phyloP scores from a whole-genome alignment of 345 rosid species.

The Sisymbrium altissimum region DNA sequence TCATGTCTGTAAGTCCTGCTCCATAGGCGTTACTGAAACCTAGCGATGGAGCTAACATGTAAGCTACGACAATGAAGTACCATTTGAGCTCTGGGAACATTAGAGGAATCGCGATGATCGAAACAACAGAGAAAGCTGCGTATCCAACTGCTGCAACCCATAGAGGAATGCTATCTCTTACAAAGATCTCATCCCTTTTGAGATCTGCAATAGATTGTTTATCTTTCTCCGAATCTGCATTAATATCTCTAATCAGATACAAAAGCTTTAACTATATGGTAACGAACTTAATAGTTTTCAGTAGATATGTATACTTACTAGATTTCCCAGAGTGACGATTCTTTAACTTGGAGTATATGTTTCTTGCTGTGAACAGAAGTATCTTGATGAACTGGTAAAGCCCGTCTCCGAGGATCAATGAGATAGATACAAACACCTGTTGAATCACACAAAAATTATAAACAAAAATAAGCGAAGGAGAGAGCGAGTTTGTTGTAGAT shows the following conservation, averaged over 20 bases:
- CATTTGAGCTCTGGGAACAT: conserved; percentile 52
- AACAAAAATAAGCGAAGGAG: background rate
- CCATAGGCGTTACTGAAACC: conserved; percentile 58
- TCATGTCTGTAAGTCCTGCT: conserved; percentile 55
- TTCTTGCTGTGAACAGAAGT: conserved; percentile 50
- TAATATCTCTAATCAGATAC: background rate
- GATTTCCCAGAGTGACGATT: conserved; percentile 29
- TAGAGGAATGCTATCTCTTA: conserved; percentile 49
- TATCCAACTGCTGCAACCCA: conserved; percentile 51
- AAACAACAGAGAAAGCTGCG: conserved; percentile 37
- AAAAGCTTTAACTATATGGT: background rate
- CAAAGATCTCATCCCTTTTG: conserved; percentile 39
- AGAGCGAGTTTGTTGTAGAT: background rate
- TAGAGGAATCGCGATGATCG: conserved; percentile 39
- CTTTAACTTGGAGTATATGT: conserved; percentile 40
- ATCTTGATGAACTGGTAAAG: conserved; percentile 89
- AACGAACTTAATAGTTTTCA: background rate
- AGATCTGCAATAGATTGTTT: conserved; percentile 18
- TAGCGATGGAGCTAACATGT: conserved; percentile 45
- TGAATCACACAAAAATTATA: background rate
- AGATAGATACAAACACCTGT: conserved; percentile 83
- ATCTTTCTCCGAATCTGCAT: conserved; percentile 27
- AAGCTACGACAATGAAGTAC: conserved; percentile 45
- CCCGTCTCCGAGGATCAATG: conserved; percentile 88
- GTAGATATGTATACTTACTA: conserved; percentile 35